Evolutionary conservation across 768 basidiomycete genomes (phyloP), one percentile per base, ranked within the genome.

Genomic region (Leccinum broughii): DNA sequence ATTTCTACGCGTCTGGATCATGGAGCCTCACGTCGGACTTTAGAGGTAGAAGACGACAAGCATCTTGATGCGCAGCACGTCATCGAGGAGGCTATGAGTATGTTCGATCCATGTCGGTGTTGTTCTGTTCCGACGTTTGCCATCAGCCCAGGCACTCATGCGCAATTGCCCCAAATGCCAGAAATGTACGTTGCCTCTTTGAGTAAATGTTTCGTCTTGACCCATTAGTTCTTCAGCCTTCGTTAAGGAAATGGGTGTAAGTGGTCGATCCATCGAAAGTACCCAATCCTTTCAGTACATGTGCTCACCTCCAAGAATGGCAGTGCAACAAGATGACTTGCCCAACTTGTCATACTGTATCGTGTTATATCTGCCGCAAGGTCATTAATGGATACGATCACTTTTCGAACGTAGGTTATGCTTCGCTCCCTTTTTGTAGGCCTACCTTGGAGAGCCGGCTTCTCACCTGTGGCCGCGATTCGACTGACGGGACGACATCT

Each of bases 251-350:
- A 68, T 71, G 49, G 92, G 92, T 9, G 91, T 92, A 80, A 52
- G 85, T 78, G 35, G 24, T 50, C 24, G 44, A 44, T 20, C 5
- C n/a, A 24, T 39, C 20, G 9, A 15, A 41, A 39, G n/a, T 51
- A 49, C 28, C 24, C 51, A 20, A 32, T 49, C 8, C 8, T n/a
- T 4, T 26, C 17, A 9, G 11, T n/a, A 24, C n/a, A n/a, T 37
- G 28, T 4, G 14, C 60, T 61, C 44, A 61, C 30, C 6, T 49
- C 54, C 4, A 10, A 39, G n/a, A 10, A 56, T 30, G 46, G 44
- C 64, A 92, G 88, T 96, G 95, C 77, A 96, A 96, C 82, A 96
- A 96, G 72, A 95, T 97, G 87, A 81, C 78, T 1, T 93, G 92
- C 66, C 83, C 87, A 1, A 75, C 87, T 60, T 96, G 95, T 68